Evolutionary conservation across 768 basidiomycete genomes (phyloP).

Genomic region (Suillus weaverae): DNA sequence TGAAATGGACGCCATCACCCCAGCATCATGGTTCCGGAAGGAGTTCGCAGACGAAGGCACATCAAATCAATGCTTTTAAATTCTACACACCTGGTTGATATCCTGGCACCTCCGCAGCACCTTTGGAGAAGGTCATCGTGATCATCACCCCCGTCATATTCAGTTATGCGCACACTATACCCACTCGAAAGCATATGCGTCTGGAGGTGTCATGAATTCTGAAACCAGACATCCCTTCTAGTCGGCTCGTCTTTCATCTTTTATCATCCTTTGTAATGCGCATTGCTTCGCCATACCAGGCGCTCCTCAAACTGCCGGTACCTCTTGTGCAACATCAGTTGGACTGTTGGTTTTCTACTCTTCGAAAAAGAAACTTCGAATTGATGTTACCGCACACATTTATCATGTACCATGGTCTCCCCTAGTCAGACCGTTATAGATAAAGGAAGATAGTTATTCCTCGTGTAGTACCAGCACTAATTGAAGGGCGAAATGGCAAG

Average conservation of each 20-base stretch:
- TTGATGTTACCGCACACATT: not conserved
- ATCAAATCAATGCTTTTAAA: constrained; percentile 55
- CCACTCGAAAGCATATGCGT: not conserved
- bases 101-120: constrained; percentile 51
- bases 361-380: not conserved
- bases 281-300: not conserved
- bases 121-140: constrained; percentile 17
- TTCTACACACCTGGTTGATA: constrained; percentile 58
- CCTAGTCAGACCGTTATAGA: too few relatives aligned
- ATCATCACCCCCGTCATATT: not conserved
- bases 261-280: not conserved
- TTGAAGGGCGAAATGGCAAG: not conserved
- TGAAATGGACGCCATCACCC: constrained; percentile 49
- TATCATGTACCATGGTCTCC: too few relatives aligned
- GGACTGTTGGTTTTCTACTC: not conserved
- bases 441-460: not conserved
- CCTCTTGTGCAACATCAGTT: not conserved
- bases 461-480: not conserved
- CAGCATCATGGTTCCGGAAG: constrained; percentile 29
- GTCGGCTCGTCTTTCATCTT: not conserved
- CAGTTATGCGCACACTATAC: not conserved
- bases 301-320: not conserved
- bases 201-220: not conserved
- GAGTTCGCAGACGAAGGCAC: constrained; percentile 44
- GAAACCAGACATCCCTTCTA: not conserved